phyloP scores from a whole-genome alignment of 495 filamentous ascomycete species.

The Penicillium desertorum region DNA sequence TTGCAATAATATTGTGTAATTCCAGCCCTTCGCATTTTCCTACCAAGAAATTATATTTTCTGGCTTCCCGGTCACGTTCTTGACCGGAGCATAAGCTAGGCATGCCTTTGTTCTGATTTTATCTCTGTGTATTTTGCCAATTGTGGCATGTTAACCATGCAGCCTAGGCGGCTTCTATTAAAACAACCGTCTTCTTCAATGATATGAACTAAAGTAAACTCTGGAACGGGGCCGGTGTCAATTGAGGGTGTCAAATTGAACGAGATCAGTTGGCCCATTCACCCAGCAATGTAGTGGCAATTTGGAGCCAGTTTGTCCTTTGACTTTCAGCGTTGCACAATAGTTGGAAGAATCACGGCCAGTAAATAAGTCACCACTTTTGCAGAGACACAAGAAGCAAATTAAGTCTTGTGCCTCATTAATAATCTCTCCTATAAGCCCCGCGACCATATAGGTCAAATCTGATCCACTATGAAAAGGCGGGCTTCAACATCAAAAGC shows the following conservation, averaged over 20 bases:
- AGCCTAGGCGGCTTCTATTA: too few relatives aligned
- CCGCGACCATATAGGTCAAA: background rate
- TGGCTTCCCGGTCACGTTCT: too few relatives aligned
- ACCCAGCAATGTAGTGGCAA: background rate
- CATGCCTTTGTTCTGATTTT: too few relatives aligned
- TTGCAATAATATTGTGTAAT: too few relatives aligned
- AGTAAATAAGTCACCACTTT: background rate
- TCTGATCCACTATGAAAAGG: background rate
- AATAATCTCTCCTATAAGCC: background rate
- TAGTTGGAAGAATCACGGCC: background rate
- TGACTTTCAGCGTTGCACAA: background rate
- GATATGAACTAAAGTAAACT: background rate
- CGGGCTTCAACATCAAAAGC: background rate
- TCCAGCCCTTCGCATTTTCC: too few relatives aligned
- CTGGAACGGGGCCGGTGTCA: background rate
- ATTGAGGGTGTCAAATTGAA: background rate
- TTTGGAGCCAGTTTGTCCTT: background rate
- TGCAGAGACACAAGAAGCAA: conserved; percentile 3
- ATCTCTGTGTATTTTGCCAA: too few relatives aligned
- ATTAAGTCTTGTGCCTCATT: background rate
- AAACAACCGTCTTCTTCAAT: too few relatives aligned
- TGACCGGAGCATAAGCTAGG: too few relatives aligned
- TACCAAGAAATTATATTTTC: too few relatives aligned
- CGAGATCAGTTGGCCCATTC: background rate
- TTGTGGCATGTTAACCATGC: too few relatives aligned